Conservation (phyloP, 2,329 filamentous ascomycete species). For the Polychaeton citri region DNA sequence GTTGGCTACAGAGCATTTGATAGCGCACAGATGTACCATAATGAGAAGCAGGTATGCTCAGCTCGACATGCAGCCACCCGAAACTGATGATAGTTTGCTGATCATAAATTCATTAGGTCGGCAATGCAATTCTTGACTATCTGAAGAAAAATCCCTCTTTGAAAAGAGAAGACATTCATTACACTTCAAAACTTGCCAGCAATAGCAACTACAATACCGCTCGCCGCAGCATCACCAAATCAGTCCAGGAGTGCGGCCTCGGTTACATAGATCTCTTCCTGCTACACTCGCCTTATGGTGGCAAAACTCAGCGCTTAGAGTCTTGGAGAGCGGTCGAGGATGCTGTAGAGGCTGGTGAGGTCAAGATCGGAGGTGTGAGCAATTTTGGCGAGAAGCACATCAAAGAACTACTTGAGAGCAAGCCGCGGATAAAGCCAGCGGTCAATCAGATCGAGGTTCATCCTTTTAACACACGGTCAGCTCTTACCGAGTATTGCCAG, state of each 20-base stretch:
- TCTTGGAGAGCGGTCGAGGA: conserved; percentile 70
- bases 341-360: conserved; percentile 57
- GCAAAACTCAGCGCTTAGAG: conserved; percentile 50
- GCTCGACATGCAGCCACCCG: not conserved
- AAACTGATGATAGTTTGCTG: not conserved
- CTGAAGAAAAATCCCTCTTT: conserved; percentile 25
- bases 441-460: conserved; percentile 77
- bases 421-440: conserved; percentile 49
- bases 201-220: conserved; percentile 57
- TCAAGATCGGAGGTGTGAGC: conserved; percentile 59
- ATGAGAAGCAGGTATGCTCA: conserved; percentile 44
- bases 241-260: conserved; percentile 50
- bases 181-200: conserved; percentile 63
- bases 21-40: conserved; percentile 53
- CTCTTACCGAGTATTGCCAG: conserved; percentile 54
- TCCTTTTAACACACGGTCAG: conserved; percentile 62
- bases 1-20: conserved; percentile 41
- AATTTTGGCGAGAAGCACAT: conserved; percentile 70
- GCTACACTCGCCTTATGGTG: conserved; percentile 67
- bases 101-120: conserved; percentile 27
- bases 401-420: conserved; percentile 52
- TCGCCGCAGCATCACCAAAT: conserved; percentile 50
- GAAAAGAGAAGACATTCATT: conserved; percentile 58
- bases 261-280: conserved; percentile 71
- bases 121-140: conserved; percentile 42